Percentiles rank a stretch among this genome's conserved stretches.
phyloP scores from a whole-genome alignment of 352 stramenopile genomes.

The Globisporangium nodosum region DNA sequence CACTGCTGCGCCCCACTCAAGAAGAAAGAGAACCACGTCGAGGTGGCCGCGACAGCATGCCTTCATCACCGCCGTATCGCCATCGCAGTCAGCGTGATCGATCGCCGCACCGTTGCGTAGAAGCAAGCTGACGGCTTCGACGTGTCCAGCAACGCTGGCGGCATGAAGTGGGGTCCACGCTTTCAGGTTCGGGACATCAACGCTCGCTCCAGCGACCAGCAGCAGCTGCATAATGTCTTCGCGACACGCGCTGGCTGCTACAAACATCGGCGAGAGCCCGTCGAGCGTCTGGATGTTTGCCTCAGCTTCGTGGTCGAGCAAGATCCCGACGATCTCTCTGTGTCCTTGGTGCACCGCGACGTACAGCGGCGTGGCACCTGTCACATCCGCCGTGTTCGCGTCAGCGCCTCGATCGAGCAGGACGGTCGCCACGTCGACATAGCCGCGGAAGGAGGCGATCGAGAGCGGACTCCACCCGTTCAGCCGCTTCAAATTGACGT shows the following conservation, averaged over 20 bases:
- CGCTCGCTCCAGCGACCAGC: background rate
- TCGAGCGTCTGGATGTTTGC: background rate
- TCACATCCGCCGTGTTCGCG: background rate
- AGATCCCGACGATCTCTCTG: background rate
- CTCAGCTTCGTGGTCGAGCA: background rate
- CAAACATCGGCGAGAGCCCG: background rate
- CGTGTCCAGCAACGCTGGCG: background rate
- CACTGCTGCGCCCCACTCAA: background rate
- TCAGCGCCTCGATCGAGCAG: background rate
- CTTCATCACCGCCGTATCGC: background rate
- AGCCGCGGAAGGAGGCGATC: background rate
- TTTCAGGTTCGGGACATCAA: background rate
- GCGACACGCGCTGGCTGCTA: background rate
- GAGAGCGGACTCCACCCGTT: background rate
- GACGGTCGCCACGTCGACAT: background rate
- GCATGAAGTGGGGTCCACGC: background rate
- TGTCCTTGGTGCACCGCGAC: background rate
- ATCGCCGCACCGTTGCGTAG: background rate
- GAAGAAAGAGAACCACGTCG: background rate
- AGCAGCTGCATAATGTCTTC: background rate
- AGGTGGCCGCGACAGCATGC: background rate
- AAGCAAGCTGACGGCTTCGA: background rate
- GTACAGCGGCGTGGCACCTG: background rate
- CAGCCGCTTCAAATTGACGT: background rate
- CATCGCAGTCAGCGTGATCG: background rate